Evolutionary conservation across 371 early-diverging fungal species (phyloP).

Genomic region (Mucor velutinosus): DNA sequence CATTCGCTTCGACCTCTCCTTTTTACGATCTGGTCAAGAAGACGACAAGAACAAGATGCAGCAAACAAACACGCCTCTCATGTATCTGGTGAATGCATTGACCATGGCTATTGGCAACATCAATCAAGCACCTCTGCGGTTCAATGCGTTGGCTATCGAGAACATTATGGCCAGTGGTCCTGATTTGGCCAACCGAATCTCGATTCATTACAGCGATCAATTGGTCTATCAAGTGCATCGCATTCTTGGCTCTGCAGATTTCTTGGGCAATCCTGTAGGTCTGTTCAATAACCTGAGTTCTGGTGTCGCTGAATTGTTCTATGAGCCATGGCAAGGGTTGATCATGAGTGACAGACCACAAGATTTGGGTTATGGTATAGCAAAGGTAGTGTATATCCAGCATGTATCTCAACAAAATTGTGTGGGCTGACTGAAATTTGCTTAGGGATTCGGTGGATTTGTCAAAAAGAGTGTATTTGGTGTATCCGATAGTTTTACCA

Average conservation of each 20-base stretch:
- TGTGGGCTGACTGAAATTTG: neutral
- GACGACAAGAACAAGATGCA: slow-evolving; percentile 42
- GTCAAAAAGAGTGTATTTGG: slow-evolving; percentile 97
- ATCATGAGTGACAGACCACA: slow-evolving; percentile 94
- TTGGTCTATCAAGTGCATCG: slow-evolving; percentile 90
- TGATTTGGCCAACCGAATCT: slow-evolving; percentile 78
- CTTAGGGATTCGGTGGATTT: slow-evolving; percentile 85
- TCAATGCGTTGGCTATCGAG: slow-evolving; percentile 91
- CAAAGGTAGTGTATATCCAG: slow-evolving; percentile 56
- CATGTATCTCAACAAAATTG: no score
- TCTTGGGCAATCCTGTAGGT: slow-evolving; percentile 98
- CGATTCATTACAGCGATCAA: slow-evolving; percentile 88
- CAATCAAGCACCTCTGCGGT: slow-evolving; percentile 86
- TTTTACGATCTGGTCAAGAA: slow-evolving; percentile 82
- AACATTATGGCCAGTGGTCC: slow-evolving; percentile 83
- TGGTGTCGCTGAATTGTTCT: slow-evolving; percentile 95
- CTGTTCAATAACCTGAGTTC: slow-evolving; percentile 93
- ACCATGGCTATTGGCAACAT: slow-evolving; percentile 98
- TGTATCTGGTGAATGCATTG: slow-evolving; percentile 80
- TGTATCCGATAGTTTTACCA: slow-evolving; percentile 92
- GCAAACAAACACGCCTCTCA: neutral
- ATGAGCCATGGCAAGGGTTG: slow-evolving; percentile 97
- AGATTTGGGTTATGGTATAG: slow-evolving; percentile 94
- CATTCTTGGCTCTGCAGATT: slow-evolving; percentile 95
- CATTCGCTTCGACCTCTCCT: slow-evolving; percentile 91